phyloP scores from a whole-genome alignment of 2,329 filamentous ascomycete species.

The Calonectria multiphialidica region DNA sequence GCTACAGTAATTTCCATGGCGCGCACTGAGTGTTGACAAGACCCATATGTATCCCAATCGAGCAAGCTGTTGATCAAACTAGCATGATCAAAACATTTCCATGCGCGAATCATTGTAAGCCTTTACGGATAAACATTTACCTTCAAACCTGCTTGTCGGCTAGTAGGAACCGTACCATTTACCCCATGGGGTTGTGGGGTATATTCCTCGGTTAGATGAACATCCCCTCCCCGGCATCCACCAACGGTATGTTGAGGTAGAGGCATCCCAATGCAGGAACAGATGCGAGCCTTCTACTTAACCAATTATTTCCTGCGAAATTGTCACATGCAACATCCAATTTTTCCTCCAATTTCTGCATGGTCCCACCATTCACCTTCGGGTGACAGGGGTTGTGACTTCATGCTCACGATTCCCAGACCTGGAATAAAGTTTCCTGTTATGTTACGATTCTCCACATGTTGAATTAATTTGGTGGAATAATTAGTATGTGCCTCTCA shows the following conservation, averaged over 20 bases:
- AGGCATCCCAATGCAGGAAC: background rate
- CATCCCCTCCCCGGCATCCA: background rate
- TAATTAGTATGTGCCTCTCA: background rate
- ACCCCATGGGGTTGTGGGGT: constrained; percentile 7
- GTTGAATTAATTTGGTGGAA: background rate
- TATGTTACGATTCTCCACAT: background rate
- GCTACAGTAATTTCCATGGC: background rate
- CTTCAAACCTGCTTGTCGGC: background rate
- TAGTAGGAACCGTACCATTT: background rate
- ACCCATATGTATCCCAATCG: background rate
- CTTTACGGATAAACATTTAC: background rate
- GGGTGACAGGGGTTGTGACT: background rate
- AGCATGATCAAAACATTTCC: background rate
- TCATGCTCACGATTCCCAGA: background rate
- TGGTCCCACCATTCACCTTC: background rate
- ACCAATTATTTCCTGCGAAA: background rate
- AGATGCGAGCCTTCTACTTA: background rate
- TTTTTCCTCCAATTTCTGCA: too few species aligned
- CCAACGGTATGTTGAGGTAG: background rate
- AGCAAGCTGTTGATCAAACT: background rate
- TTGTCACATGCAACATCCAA: background rate
- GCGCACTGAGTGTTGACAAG: background rate
- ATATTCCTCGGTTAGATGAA: background rate
- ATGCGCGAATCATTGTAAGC: too few species aligned
- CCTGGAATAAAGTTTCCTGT: background rate